Conservation (phyloP, 768 basidiomycete species). For the Leccinum fibrillosum region DNA sequence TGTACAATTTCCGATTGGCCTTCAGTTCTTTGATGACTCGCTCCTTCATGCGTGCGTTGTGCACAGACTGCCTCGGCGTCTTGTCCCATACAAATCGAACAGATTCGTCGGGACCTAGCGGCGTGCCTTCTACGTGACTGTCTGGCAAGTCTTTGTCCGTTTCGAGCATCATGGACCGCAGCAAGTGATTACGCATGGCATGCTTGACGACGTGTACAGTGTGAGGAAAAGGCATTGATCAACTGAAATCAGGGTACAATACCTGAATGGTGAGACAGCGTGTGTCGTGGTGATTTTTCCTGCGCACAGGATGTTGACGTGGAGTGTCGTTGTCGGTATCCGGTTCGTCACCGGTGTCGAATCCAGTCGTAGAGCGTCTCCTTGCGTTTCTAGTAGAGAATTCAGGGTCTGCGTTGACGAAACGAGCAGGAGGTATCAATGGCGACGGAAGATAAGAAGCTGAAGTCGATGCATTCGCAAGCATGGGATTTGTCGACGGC, state of each 20-base stretch:
- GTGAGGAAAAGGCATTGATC: conserved; percentile 1
- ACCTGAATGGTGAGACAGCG: conserved; percentile 70
- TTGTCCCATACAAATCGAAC: conserved; percentile 80
- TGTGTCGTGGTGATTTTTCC: conserved; percentile 60
- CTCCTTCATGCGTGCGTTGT: conserved; percentile 69
- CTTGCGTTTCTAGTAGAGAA: conserved; percentile 16
- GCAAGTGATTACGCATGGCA: conserved; percentile 67
- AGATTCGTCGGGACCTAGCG: conserved; percentile 45
- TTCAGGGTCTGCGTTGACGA: conserved; percentile 15
- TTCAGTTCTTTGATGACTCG: conserved; percentile 61
- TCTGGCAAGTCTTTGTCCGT: conserved; percentile 59
- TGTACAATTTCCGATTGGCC: conserved; percentile 53
- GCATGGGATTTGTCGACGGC: conserved; percentile 1
- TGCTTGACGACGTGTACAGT: conserved; percentile 39
- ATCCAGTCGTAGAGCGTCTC: conserved; percentile 31
- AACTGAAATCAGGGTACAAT: conserved; percentile 12
- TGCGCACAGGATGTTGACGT: conserved; percentile 36
- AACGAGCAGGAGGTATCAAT: conserved; percentile 16
- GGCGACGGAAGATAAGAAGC: conserved; percentile 14
- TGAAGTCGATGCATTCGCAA: conserved; percentile 5
- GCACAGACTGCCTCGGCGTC: conserved; percentile 69
- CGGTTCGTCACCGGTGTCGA: conserved; percentile 38
- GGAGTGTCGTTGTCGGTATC: conserved; percentile 36
- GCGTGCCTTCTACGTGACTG: conserved; percentile 53
- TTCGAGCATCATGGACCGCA: conserved; percentile 54